Evolutionary conservation across 2,329 filamentous ascomycete genomes (phyloP).

Genomic region (Arthrocladium fulminans): DNA sequence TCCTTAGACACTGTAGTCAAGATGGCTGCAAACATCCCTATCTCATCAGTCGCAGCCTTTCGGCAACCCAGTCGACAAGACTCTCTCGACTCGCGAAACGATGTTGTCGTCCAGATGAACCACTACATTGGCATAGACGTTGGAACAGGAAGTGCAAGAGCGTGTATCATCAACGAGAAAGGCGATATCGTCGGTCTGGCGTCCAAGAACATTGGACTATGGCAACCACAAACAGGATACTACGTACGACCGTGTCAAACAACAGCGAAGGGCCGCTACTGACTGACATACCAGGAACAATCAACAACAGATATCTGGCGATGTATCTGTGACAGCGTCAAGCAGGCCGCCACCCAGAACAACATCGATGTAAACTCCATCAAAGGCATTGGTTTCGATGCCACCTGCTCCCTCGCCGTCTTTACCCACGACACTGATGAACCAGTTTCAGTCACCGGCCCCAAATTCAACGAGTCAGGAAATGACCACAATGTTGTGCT

Average conservation of each 20-base stretch:
- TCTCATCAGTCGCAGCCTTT: neutral
- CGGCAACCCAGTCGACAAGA: slow-evolving; percentile 25
- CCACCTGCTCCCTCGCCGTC: slow-evolving; percentile 93
- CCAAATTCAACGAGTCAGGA: slow-evolving; percentile 68
- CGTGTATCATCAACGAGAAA: slow-evolving; percentile 85
- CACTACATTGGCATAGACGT: slow-evolving; percentile 86
- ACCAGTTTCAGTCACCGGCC: slow-evolving; percentile 81
- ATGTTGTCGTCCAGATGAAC: slow-evolving; percentile 48
- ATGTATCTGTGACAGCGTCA: slow-evolving; percentile 83
- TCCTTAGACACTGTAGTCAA: neutral
- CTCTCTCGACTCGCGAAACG: slow-evolving; percentile 44
- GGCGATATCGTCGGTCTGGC: slow-evolving; percentile 74
- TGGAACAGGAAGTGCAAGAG: slow-evolving; percentile 87
- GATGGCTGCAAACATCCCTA: slow-evolving; percentile 1
- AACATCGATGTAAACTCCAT: slow-evolving; percentile 67
- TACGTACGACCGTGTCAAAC: slow-evolving; percentile 50
- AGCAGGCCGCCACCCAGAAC: slow-evolving; percentile 71
- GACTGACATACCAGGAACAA: slow-evolving; percentile 61
- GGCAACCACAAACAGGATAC: slow-evolving; percentile 66
- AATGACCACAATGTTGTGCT: slow-evolving; percentile 92
- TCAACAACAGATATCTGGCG: slow-evolving; percentile 95
- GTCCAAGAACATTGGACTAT: slow-evolving; percentile 67
- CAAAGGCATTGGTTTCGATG: slow-evolving; percentile 91
- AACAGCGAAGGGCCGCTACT: neutral
- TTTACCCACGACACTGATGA: slow-evolving; percentile 84